phyloP scores from a whole-genome alignment of 208 protist species.

The Trypanosoma congolense region DNA sequence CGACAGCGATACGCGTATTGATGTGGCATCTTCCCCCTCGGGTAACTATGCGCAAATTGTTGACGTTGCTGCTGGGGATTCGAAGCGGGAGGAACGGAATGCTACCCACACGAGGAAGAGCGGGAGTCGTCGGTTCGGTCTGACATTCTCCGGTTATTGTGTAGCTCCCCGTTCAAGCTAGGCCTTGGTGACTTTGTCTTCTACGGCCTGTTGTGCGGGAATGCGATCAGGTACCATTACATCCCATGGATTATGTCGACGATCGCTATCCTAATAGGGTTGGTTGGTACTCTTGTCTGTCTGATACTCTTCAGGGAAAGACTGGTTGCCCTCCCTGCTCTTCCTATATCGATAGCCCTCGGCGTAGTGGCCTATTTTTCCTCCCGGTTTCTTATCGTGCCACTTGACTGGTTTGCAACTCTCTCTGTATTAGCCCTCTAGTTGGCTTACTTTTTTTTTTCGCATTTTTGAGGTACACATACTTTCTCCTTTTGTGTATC shows the following conservation, averaged over 20 bases:
- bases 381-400: slow-evolving; percentile 14
- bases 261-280: slow-evolving; percentile 47
- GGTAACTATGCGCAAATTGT: background rate
- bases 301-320: slow-evolving; percentile 43
- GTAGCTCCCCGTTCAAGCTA: slow-evolving; percentile 49
- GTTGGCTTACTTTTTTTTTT: slow-evolving; percentile 1
- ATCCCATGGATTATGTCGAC: slow-evolving; percentile 57
- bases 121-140: slow-evolving; percentile 2
- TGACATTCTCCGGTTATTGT: slow-evolving; percentile 7
- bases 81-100: background rate
- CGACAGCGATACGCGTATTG: slow-evolving; percentile 28
- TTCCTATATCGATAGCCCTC: slow-evolving; percentile 79
- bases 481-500: slow-evolving; percentile 2
- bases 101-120: background rate
- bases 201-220: slow-evolving; percentile 75
- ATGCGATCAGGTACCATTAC: slow-evolving; percentile 40
- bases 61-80: background rate
- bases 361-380: slow-evolving; percentile 44
- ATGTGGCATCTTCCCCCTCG: background rate
- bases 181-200: slow-evolving; percentile 89
- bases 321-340: slow-evolving; percentile 60
- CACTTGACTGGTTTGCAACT: slow-evolving; percentile 23
- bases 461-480: no score
- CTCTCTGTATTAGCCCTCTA: slow-evolving; percentile 18
- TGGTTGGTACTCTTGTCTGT: slow-evolving; percentile 54